Evolutionary conservation across 495 filamentous ascomycete genomes (phyloP).

Genomic region (Penicillium waksmanii): DNA sequence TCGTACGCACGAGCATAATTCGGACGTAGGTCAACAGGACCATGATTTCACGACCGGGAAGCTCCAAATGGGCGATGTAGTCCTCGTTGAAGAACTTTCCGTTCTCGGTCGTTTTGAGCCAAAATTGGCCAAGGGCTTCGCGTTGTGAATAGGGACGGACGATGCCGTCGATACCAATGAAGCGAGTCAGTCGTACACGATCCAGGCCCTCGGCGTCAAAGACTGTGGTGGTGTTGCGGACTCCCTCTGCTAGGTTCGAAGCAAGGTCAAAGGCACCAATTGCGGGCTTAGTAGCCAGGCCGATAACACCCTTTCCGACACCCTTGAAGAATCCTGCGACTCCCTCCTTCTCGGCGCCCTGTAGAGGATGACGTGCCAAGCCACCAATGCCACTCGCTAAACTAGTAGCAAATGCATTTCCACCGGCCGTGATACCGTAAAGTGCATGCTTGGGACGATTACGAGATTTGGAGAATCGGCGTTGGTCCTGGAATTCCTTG

Average conservation of each 20-base stretch:
- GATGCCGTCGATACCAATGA: conserved; percentile 89
- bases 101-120: conserved; percentile 96
- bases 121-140: conserved; percentile 95
- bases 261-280: conserved; percentile 97
- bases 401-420: conserved; percentile 89
- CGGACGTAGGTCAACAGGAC: conserved; percentile 92
- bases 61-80: conserved; percentile 95
- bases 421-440: conserved; percentile 93
- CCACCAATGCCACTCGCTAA: conserved; percentile 93
- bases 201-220: conserved; percentile 95
- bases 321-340: conserved; percentile 94
- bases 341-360: conserved; percentile 96
- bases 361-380: conserved; percentile 86
- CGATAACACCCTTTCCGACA: conserved; percentile 91
- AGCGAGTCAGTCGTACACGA: conserved; percentile 86
- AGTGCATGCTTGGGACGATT: conserved; percentile 96
- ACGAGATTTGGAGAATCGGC: conserved; percentile 88
- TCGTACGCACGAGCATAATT: conserved; percentile 87
- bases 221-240: conserved; percentile 97
- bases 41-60: conserved; percentile 86
- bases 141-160: conserved; percentile 95
- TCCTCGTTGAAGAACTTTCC: conserved; percentile 97
- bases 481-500: conserved; percentile 96
- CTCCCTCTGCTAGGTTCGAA: conserved; percentile 93
- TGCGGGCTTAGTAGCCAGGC: conserved; percentile 91